Evolutionary conservation across 2,329 filamentous ascomycete species (phyloP), one percentile per base, ranked within the genome.

Genomic region (Ustulina deusta): DNA sequence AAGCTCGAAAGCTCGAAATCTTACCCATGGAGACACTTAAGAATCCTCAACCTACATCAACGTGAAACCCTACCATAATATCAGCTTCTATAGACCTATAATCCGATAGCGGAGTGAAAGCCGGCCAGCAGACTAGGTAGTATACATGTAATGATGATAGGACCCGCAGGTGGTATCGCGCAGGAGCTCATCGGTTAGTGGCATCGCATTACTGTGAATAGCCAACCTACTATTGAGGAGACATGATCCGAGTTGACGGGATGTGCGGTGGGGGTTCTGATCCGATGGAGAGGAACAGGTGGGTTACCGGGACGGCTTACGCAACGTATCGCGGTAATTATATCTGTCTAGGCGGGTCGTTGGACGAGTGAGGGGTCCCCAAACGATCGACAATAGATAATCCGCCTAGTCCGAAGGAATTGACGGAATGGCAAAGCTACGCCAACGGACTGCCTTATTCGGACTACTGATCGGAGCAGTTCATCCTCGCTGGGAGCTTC

Each of bases 381-480:
- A 51, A 65, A 40, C 22, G 57, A 68, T 68, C 65, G 61, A 61
- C 65, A 48, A 42, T n/a, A 58, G 54, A 68, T 59, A 56, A 57
- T 13, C 48, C 57, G 38, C 57, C 44, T 36, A 42, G 57, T 27
- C 57, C 46, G 62, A 48, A 68, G 66, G 62, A 68, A 64, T 64
- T 25, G 40, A 25, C 40, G 49, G 55, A 36, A 46, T 49, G 57
- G 42, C 44, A 38, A 27, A 38, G 32, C 54, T 34, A 40, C 22
- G 38, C 42, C 48, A 56, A 32, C 38, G 61, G 61, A 15, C 62
- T 68, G 66, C 66, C 66, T 65, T 27, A 65, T 68, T 65, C 29
- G 62, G 66, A 65, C 34, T 32, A 52, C 15, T 10, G 20, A 3
- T 32, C 27, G 49, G 17, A n/a, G 49, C 56, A 10, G 51, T 46